These are phyloP conservation scores for Sporothrix phasma DNA, from an alignment of 2,329 filamentous ascomycete genomes.

Conservation along the genomic window DNA sequence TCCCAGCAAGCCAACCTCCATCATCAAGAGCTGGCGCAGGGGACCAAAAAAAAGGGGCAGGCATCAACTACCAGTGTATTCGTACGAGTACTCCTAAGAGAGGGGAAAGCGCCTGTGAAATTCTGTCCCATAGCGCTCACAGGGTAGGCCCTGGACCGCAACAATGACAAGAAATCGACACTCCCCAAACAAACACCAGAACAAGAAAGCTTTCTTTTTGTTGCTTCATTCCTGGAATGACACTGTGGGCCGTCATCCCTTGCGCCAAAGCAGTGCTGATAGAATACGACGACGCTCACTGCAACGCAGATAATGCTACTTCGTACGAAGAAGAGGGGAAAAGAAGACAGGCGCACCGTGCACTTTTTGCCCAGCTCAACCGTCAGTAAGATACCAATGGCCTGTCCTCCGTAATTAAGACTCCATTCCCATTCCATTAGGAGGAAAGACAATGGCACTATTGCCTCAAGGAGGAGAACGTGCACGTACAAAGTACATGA, in stretches of 20 bases:
- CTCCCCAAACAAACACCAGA: background rate
- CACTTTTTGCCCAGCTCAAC: too few species aligned
- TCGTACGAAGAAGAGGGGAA: background rate
- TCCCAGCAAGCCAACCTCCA: background rate
- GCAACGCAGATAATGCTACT: background rate
- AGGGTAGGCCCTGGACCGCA: background rate
- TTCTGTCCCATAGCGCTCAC: background rate
- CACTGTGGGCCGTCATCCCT: conserved; percentile 8
- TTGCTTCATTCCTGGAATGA: conserved; percentile 1
- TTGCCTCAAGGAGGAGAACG: background rate
- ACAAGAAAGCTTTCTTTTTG: background rate
- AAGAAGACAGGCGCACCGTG: too few species aligned
- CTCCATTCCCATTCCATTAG: background rate
- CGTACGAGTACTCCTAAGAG: too few species aligned
- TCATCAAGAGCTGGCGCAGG: background rate
- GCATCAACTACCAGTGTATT: too few species aligned
- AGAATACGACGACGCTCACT: background rate
- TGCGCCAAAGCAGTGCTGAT: conserved; percentile 1
- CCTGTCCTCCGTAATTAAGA: background rate
- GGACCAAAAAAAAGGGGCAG: too few species aligned
- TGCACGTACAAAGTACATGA: background rate
- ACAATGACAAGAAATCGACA: too few species aligned
- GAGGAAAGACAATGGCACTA: background rate
- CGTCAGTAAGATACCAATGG: background rate
- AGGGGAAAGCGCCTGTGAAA: background rate